Percentiles rank a stretch among this genome's conserved stretches.
Evolutionary conservation across 345 rosid genomes (phyloP).

Genomic region (Aquilaria yunnanensis): DNA sequence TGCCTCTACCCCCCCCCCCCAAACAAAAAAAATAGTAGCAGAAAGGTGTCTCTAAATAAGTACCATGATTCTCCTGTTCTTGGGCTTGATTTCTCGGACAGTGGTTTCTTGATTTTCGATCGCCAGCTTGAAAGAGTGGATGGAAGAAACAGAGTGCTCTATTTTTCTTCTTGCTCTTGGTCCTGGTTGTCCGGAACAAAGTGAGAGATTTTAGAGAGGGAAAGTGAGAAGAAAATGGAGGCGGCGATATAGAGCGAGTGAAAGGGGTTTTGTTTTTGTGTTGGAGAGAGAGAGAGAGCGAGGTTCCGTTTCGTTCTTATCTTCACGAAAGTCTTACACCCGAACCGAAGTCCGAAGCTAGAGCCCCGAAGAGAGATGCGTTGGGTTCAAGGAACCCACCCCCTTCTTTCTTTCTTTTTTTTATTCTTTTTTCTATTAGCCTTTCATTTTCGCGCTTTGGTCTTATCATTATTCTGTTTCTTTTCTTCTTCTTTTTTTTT

Average conservation of each 20-base stretch:
- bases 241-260: slow-evolving; percentile 19
- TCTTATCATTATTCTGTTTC: slow-evolving; percentile 16
- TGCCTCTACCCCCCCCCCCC: background rate
- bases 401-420: slow-evolving; percentile 31
- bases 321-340: slow-evolving; percentile 34
- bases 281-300: slow-evolving; percentile 8
- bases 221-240: slow-evolving; percentile 11
- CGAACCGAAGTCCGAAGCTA: slow-evolving; percentile 36
- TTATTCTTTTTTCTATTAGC: slow-evolving; percentile 16
- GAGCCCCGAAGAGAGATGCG: slow-evolving; percentile 33
- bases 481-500: background rate
- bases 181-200: background rate
- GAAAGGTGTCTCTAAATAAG: background rate
- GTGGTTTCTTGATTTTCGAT: slow-evolving; percentile 73
- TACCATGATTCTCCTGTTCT: slow-evolving; percentile 83
- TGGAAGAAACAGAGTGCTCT: slow-evolving; percentile 6
- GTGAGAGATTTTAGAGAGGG: slow-evolving; percentile 17
- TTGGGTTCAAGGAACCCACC: slow-evolving; percentile 52
- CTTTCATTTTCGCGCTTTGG: slow-evolving; percentile 32
- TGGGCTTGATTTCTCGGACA: slow-evolving; percentile 72
- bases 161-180: background rate
- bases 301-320: slow-evolving; percentile 50
- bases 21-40: slow-evolving; percentile 8
- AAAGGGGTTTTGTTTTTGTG: background rate
- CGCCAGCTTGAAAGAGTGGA: slow-evolving; percentile 52